Evolutionary conservation across 116 monocot genomes (phyloP).

Genomic region (Iris pallida): DNA sequence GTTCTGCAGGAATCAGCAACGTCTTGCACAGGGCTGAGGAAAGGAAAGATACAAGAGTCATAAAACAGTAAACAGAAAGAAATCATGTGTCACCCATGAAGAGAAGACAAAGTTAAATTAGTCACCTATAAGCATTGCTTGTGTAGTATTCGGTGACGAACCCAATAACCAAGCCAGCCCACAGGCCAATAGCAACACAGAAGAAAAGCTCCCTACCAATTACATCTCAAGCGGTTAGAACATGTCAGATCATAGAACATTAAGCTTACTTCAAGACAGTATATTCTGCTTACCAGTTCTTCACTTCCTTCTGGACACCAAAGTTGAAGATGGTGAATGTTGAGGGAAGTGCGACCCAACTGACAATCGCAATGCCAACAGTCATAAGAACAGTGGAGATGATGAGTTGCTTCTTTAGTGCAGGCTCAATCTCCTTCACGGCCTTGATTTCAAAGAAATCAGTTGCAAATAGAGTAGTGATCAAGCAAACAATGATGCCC

Average conservation of each 20-base stretch:
- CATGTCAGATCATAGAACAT: not conserved
- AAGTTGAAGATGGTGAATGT: conserved; percentile 38
- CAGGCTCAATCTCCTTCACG: conserved; percentile 34
- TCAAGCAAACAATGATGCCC: conserved; percentile 35
- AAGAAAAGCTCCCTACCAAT: conserved; percentile 40
- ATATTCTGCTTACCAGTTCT: conserved; percentile 53
- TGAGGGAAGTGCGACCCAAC: conserved; percentile 32
- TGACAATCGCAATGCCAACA: conserved; percentile 30
- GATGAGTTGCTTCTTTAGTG: conserved; percentile 35
- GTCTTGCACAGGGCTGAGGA: conserved; percentile 46
- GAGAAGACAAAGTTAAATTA: not conserved
- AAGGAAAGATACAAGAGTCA: not conserved
- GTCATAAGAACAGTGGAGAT: conserved; percentile 38
- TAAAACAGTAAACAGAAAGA: not conserved
- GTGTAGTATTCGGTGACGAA: conserved; percentile 69
- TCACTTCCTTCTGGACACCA: conserved; percentile 48
- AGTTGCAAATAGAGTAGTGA: conserved; percentile 37
- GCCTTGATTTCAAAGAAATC: conserved; percentile 34
- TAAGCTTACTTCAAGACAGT: not conserved
- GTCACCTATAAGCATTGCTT: conserved; percentile 56
- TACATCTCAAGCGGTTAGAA: not conserved
- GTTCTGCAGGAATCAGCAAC: conserved; percentile 58
- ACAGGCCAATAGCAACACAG: conserved; percentile 38
- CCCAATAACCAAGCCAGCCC: conserved; percentile 76
- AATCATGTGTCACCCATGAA: conserved; percentile 8